Evolutionary conservation across 202 grass and related monocot genomes (phyloP).

Genomic region (Miscanthus sacchariflorus): DNA sequence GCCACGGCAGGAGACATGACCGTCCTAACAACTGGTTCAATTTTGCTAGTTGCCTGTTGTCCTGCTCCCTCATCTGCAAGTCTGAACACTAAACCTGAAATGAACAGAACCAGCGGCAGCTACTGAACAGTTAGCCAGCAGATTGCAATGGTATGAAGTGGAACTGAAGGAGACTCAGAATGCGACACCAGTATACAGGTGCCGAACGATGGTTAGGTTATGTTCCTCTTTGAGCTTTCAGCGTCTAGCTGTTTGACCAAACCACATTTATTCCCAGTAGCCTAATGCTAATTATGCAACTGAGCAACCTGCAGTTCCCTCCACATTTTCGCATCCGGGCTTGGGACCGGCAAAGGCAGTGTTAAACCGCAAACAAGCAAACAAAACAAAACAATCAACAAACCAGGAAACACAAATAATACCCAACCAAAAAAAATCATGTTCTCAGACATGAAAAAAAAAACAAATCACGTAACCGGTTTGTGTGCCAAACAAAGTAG

Average conservation of each 20-base stretch:
- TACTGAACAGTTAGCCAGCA: background rate
- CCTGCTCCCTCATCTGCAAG: background rate
- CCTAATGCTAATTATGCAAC: background rate
- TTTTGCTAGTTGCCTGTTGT: background rate
- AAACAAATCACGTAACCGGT: background rate
- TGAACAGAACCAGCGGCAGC: background rate
- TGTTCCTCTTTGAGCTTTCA: background rate
- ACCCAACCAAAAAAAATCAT: background rate
- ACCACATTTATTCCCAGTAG: background rate
- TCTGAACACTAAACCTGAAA: background rate
- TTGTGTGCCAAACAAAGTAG: background rate
- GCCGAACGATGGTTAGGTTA: background rate
- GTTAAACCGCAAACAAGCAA: conserved; percentile 46
- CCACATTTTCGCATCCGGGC: conserved; percentile 75
- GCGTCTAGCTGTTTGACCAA: background rate
- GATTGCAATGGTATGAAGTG: background rate
- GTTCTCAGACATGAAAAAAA: background rate
- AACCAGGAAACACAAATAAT: background rate
- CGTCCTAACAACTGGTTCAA: background rate
- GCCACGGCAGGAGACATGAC: background rate
- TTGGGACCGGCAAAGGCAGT: conserved; percentile 72
- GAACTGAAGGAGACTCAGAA: background rate
- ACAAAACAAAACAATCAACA: background rate
- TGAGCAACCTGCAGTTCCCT: conserved; percentile 39
- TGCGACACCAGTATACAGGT: background rate